Base-by-base conservation (phyloP, 1,284 basidiomycete genomes). In the Agaricales sp. region DNA sequence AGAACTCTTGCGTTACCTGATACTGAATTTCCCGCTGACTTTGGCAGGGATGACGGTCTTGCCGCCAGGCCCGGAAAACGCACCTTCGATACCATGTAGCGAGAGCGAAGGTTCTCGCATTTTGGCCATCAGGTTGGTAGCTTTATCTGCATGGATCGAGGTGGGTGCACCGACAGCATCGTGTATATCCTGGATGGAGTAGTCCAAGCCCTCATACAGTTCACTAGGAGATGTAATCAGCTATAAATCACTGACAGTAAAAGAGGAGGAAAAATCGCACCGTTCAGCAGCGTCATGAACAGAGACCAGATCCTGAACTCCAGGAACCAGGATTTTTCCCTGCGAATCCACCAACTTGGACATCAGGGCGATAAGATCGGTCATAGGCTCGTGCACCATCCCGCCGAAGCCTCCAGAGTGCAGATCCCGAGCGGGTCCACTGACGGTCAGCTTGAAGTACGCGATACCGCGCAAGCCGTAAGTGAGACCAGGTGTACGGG, bases 21-120 rank as follows among this genome's bases (percentile, higher is more conserved):
- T 87, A 58, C 88, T 92, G 73, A 95, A 97, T 68, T 95, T 97
- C 48, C 93, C 95, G 8, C 82, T 73, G 22, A 98, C 92, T 52
- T 84, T 83, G 30, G 90, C 89, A 0, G 73, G 95, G 67, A 99
- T 99, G 61, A 99, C 96, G 0, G 95, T 99, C 80, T 96, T 96
- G 43, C 79, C 82, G 4, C 91, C 91, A 0, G 78, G 75, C 3
- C 86, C 88, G 52, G 82, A 89, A 74, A 98, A 98, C 3, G 94
- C 96, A 50, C 96, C 95, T 67, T 98, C 92, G 60, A 99, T 95
- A 21, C 95, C 96, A 66, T 99, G 95, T 14, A 99, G 69, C 2
- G 92, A 95, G 52, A 99, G 76, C 53, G 84, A 88, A 1, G 93
- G 92, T 66, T 83, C 78, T 46, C 86, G 77, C 89, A 92, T 92